phyloP scores from a whole-genome alignment of 192 early-diverging fungal genomes.

The Thamnidium elegans region DNA sequence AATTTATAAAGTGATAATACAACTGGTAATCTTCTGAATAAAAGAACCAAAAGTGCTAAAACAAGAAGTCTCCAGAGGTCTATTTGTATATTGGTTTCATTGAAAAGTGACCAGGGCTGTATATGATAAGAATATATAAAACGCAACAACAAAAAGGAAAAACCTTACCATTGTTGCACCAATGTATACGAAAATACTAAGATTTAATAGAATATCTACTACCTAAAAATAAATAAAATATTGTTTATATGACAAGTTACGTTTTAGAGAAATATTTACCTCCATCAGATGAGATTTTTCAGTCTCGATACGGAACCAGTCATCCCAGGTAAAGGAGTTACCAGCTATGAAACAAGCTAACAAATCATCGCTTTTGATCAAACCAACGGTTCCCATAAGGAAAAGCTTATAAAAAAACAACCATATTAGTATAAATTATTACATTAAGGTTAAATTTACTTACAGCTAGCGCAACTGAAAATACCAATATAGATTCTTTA shows the following conservation, averaged over 20 bases:
- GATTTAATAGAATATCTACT: constrained; percentile 77
- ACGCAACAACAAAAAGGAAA: neutral
- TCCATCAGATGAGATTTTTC: constrained; percentile 76
- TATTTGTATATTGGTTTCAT: constrained; percentile 50
- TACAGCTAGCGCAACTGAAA: constrained; percentile 73
- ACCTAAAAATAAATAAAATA: neutral
- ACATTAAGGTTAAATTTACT: constrained; percentile 1
- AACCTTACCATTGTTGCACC: constrained; percentile 56
- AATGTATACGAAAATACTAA: constrained; percentile 84
- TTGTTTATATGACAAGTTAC: neutral
- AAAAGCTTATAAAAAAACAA: constrained; percentile 37
- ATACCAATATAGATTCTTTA: constrained; percentile 80
- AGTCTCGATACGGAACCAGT: constrained; percentile 84
- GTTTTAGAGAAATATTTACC: constrained; percentile 29
- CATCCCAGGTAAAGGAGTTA: constrained; percentile 83
- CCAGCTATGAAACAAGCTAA: constrained; percentile 79
- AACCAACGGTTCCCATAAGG: constrained; percentile 63
- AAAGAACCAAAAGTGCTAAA: constrained; percentile 55
- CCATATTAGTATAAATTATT: neutral
- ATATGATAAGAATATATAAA: too few species aligned
- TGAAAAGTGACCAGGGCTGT: neutral
- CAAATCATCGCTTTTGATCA: constrained; percentile 74
- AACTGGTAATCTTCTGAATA: constrained; percentile 69
- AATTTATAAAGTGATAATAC: constrained; percentile 55
- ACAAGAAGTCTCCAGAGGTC: constrained; percentile 64